phyloP scores from a whole-genome alignment of 2,329 filamentous ascomycete genomes.

The Pseudocercospora ulei region DNA sequence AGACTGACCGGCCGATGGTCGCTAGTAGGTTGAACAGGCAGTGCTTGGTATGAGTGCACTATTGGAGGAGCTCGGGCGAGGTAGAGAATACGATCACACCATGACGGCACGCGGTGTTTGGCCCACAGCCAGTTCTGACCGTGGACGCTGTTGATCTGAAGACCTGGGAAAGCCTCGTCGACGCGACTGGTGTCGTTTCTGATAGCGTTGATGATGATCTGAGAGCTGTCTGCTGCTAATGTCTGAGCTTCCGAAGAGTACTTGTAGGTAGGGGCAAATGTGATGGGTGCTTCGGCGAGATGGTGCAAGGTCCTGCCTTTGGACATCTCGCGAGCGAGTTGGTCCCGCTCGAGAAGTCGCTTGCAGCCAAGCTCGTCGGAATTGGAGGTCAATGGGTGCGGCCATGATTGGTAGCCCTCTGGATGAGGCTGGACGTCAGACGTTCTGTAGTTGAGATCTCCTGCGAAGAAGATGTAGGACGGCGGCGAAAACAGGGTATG shows the following conservation, averaged over 20 bases:
- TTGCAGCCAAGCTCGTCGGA: constrained; percentile 53
- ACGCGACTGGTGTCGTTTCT: constrained; percentile 26
- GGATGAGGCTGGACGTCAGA: constrained; percentile 53
- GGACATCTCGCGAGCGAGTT: constrained; percentile 61
- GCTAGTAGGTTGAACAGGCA: constrained; percentile 70
- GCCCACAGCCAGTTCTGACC: constrained; percentile 50
- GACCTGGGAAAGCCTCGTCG: constrained; percentile 30
- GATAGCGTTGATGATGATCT: constrained; percentile 15
- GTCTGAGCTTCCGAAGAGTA: constrained; percentile 47
- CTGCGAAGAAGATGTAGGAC: constrained; percentile 73
- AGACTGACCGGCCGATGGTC: constrained; percentile 82
- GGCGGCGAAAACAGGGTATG: constrained; percentile 58
- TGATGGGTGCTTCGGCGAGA: constrained; percentile 61
- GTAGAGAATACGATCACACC: constrained; percentile 87
- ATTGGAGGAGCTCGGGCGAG: constrained; percentile 40
- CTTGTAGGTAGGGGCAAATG: constrained; percentile 91
- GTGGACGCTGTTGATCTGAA: constrained; percentile 18
- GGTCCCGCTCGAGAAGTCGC: constrained; percentile 62
- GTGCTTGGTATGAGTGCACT: constrained; percentile 56
- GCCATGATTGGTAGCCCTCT: constrained; percentile 51
- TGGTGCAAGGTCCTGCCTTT: constrained; percentile 67
- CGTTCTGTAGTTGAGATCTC: constrained; percentile 93
- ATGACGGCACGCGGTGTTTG: constrained; percentile 73
- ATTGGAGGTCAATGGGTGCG: constrained; percentile 47
- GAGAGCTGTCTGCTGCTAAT: constrained; percentile 25